Evolutionary conservation across 179 eudicot genomes (phyloP), one percentile per base, ranked within the genome.

Genomic region (Amaranthus tricolor): DNA sequence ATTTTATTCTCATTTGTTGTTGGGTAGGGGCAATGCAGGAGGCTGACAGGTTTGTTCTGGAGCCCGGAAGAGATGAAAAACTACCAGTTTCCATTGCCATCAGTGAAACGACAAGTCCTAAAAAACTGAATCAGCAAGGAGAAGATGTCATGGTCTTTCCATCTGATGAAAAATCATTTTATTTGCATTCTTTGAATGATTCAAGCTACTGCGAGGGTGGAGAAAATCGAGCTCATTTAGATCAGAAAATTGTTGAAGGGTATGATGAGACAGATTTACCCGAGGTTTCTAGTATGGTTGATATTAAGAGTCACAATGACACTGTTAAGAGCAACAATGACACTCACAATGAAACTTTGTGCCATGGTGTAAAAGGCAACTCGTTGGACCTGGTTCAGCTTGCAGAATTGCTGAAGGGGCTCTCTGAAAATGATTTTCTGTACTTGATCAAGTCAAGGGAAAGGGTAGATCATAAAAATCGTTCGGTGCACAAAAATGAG

Each of bases 11-110:
- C 73, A 75, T 85, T 85, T 87, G 70, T 88, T 89, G 77, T 79
- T 90, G 88, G 95, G 80, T 88, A 95, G 97, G 93, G 96, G 86
- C 92, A 78, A 86, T 89, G 87, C 98, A 95, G 96, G 97, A 86
- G 77, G 85, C 82, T 82, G 87, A 81, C 70, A 47, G 58, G 86
- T 74, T 72, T 78, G 76, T 71, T 74, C 65, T 74, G 78, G 83
- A 70, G 68, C 75, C 74, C 62, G 87, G 74, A 75, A 79, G 79
- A 17, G 83, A 79, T 67, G 69, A 57, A 71, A 63, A 48, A 67
- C 47, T 71, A 70, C 24, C 59, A 40, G 73, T 66, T 68, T 54
- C 77, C 6, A 76, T 52, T 57, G 76, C 71, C 59, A 57, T 68
- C 58, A 19, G 60, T n/a, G 71, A 57, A 71, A 13, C 51, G 20